Conservation (phyloP, 2,329 filamentous ascomycete species). For the Apiospora hydei region DNA sequence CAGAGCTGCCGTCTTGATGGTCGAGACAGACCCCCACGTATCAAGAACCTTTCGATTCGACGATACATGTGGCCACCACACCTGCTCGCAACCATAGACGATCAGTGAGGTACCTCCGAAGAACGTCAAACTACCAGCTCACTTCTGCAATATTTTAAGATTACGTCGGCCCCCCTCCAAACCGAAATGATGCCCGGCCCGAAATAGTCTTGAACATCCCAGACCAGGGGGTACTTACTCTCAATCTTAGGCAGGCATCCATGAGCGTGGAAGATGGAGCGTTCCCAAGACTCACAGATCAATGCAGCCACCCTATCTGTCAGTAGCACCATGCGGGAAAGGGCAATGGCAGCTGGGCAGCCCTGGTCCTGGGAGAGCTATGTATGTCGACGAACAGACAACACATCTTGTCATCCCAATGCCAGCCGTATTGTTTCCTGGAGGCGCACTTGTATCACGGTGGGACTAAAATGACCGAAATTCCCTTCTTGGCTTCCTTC, state of each 20-base stretch:
- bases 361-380: background rate
- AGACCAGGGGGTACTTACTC: too few species aligned
- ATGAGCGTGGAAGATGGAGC: background rate
- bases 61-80: background rate
- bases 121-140: background rate
- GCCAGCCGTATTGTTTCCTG: background rate
- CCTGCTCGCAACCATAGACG: background rate
- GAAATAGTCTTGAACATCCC: background rate
- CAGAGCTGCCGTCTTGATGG: background rate
- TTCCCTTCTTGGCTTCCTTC: too few species aligned
- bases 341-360: background rate
- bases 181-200: background rate
- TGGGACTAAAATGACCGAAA: background rate
- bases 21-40: background rate
- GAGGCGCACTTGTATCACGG: background rate
- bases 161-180: background rate
- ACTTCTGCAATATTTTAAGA: background rate
- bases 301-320: background rate
- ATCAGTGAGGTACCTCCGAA: background rate
- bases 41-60: background rate
- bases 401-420: background rate
- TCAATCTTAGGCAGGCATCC: background rate
- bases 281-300: background rate
- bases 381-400: background rate
- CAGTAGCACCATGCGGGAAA: constrained; percentile 7